Evolutionary conservation across 768 basidiomycete genomes (phyloP).

Genomic region (Termitomyces sp.): DNA sequence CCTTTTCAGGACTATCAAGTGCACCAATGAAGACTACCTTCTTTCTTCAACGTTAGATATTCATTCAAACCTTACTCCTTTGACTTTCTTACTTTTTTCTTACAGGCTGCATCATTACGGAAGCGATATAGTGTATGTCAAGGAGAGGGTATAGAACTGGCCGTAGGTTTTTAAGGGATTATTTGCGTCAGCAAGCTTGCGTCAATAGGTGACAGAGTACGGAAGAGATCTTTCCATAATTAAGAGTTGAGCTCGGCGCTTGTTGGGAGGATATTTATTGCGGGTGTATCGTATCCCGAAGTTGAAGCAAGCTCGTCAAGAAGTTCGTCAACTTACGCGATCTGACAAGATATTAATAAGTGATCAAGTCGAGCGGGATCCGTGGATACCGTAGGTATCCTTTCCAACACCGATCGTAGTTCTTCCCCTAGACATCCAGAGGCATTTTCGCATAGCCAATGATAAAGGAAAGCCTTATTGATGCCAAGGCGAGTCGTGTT

Average conservation of each 20-base stretch:
- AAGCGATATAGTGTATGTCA: conserved; percentile 39
- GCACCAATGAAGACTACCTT: no score
- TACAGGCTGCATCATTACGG: conserved; percentile 13
- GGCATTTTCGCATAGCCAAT: conserved; percentile 36
- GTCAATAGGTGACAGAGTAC: conserved; percentile 53
- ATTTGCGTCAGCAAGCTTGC: conserved; percentile 76
- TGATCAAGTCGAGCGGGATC: neutral
- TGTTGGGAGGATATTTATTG: conserved; percentile 18
- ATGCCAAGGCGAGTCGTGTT: conserved; percentile 46
- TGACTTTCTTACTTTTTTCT: no score
- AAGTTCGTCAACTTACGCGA: conserved; percentile 53
- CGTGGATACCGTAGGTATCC: conserved; percentile 31
- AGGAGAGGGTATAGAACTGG: conserved; percentile 72
- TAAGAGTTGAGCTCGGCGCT: conserved; percentile 24
- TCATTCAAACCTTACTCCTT: no score
- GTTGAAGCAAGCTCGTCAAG: conserved; percentile 71
- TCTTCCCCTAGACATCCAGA: conserved; percentile 72
- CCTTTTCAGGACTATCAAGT: no score
- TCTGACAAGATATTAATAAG: conserved; percentile 11
- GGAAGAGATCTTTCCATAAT: conserved; percentile 55
- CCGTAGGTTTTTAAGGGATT: conserved; percentile 80
- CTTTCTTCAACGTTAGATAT: no score
- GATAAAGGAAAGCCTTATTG: conserved; percentile 20
- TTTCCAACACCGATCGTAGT: conserved; percentile 40
- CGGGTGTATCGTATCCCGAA: conserved; percentile 54